Conservation (phyloP, 2,329 filamentous ascomycete species). For the Colletotrichum sp. region DNA sequence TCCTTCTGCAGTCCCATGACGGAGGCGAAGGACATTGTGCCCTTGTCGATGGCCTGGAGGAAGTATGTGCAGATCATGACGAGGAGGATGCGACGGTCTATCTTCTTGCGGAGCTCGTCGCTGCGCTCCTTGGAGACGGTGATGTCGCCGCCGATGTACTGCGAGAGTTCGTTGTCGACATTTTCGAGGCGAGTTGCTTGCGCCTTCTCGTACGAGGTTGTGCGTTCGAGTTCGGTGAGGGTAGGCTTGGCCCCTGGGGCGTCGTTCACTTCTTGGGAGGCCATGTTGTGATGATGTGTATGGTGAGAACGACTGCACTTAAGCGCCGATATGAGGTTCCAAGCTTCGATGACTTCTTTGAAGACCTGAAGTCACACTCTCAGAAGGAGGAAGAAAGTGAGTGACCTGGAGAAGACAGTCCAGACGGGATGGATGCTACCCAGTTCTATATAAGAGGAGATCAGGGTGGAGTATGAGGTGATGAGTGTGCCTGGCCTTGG, state of each 20-base stretch:
- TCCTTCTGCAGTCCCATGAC: constrained; percentile 67
- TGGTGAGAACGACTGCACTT: constrained; percentile 23
- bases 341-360: not conserved
- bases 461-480: not conserved
- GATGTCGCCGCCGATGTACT: constrained; percentile 67
- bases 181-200: constrained; percentile 20
- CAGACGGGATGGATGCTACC: not conserved
- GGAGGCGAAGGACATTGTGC: constrained; percentile 67
- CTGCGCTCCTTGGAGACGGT: constrained; percentile 66
- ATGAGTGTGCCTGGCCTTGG: not conserved
- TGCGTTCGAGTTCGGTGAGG: constrained; percentile 32
- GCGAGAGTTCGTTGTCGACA: constrained; percentile 73
- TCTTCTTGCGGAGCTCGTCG: constrained; percentile 64
- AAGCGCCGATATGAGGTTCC: not conserved
- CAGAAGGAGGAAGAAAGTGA: not conserved
- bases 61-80: constrained; percentile 80
- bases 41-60: constrained; percentile 72
- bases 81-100: constrained; percentile 70
- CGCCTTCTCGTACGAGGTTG: constrained; percentile 14
- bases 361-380: not conserved
- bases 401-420: not conserved
- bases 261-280: constrained; percentile 27
- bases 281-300: not conserved
- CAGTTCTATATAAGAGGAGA: constrained; percentile 4
- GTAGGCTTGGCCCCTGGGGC: constrained; percentile 27